Evolutionary conservation across 2,329 filamentous ascomycete species (phyloP), one percentile per base, ranked within the genome.

Genomic region (Phaeoacremonium minimum): DNA sequence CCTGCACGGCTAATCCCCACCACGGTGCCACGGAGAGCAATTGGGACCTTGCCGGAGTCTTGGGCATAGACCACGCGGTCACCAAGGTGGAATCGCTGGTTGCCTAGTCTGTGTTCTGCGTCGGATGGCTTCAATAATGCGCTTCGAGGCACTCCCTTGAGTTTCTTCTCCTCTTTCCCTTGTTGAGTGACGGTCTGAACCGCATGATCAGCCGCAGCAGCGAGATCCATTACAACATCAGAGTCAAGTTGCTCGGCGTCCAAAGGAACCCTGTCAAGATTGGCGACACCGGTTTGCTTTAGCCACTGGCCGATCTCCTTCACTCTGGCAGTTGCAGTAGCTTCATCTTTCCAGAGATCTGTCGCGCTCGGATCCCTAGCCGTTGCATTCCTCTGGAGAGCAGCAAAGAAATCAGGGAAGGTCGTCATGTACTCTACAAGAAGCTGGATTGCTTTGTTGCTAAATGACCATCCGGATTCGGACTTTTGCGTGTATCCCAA

Each of bases 221-320:
- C 89, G 39, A 98, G 84, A 36, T 78, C 65, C 67, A 82, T 83
- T 44, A 97, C 93, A 12, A 89, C 78, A 41, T 89, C 85, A 0
- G 89, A 95, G 59, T 98, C 93, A 5, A 98, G 80, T 58, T 98
- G 94, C 57, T 96, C 87, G 2, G 93, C 93, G 51, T 98, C 93
- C 12, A 98, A 75, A 15, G 93, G 91, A n/a, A 98, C 93, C 46
- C 83, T 83, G 61, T 97, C 91, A 48, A 98, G 94, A 47, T 83
- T 86, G 73, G 88, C 95, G 1, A 87, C 86, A 58, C 96, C 87
- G 32, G 95, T 78, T 29, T 81, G 81, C 68, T 97, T 98, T 34
- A 98, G 73, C 91, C 91, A 98, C 20, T 83, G 79, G 17, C 81
- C 85, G 44, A 98, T 95, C 57, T 97, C 93, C 66, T 95, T 95